phyloP scores from a whole-genome alignment of 2,329 filamentous ascomycete species.

The Arthrobotrys conoides region DNA sequence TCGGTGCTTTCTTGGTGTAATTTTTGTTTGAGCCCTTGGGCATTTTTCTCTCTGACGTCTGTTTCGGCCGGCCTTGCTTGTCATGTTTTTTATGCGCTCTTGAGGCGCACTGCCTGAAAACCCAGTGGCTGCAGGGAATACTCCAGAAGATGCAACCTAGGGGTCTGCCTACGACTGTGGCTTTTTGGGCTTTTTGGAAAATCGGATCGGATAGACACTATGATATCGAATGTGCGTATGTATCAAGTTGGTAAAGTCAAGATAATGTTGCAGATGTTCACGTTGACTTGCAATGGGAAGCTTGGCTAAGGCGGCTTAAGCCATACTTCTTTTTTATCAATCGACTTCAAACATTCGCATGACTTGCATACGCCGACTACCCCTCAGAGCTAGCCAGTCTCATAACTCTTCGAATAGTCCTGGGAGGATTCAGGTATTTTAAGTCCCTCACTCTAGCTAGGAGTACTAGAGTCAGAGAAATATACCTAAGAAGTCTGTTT shows the following conservation, averaged over 20 bases:
- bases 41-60: slow-evolving; percentile 15
- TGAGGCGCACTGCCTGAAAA: slow-evolving; percentile 4
- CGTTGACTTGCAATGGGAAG: not conserved
- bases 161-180: slow-evolving; percentile 26
- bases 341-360: not conserved
- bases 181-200: slow-evolving; percentile 5
- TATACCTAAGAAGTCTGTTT: not conserved
- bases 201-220: slow-evolving; percentile 2
- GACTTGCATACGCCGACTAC: not conserved
- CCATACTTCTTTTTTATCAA: not conserved
- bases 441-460: slow-evolving; percentile 5
- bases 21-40: not conserved
- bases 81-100: slow-evolving; percentile 7
- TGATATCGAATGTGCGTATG: not conserved
- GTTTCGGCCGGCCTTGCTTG: slow-evolving; percentile 31
- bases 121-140: slow-evolving; percentile 19
- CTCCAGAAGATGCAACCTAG: slow-evolving; percentile 13
- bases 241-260: not conserved
- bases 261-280: not conserved
- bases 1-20: slow-evolving; percentile 3
- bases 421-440: slow-evolving; percentile 28
- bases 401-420: not conserved
- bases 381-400: not conserved
- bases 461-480: slow-evolving; percentile 10
- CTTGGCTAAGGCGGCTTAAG: not conserved